Conservation (phyloP, 2,329 filamentous ascomycete species). For the Diaporthe australafricana region DNA sequence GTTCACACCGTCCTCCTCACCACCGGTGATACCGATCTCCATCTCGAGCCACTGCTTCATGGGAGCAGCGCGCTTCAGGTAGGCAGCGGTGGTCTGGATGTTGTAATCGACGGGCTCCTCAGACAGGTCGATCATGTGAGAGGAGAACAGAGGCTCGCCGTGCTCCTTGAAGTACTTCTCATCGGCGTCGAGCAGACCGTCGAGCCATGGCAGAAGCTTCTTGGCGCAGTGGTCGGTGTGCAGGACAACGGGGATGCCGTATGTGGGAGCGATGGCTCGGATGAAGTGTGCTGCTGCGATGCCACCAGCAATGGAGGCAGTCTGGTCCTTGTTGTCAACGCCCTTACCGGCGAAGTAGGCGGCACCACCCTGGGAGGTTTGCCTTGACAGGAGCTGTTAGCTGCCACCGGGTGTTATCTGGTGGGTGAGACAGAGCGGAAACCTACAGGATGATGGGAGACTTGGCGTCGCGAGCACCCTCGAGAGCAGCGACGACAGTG, state of each 20-base stretch:
- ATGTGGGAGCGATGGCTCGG: slow-evolving; percentile 85
- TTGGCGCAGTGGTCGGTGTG: slow-evolving; percentile 99
- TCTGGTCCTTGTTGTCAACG: slow-evolving; percentile 83
- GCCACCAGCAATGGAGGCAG: slow-evolving; percentile 88
- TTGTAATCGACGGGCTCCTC: slow-evolving; percentile 93
- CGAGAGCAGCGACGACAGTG: slow-evolving; percentile 80
- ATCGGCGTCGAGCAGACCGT: slow-evolving; percentile 94
- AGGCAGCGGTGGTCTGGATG: slow-evolving; percentile 90
- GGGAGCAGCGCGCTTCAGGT: slow-evolving; percentile 92
- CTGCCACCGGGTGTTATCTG: background rate
- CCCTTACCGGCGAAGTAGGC: slow-evolving; percentile 95
- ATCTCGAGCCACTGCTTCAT: slow-evolving; percentile 99
- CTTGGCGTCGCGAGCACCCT: slow-evolving; percentile 94
- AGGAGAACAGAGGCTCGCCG: slow-evolving; percentile 92
- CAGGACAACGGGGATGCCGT: slow-evolving; percentile 91
- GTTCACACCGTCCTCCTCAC: slow-evolving; percentile 98
- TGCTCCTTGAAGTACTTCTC: slow-evolving; percentile 95
- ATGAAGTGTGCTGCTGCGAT: slow-evolving; percentile 94
- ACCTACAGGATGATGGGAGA: slow-evolving; percentile 82
- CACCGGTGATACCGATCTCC: slow-evolving; percentile 94
- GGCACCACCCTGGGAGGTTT: slow-evolving; percentile 92
- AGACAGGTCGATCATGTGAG: slow-evolving; percentile 98
- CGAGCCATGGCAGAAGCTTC: slow-evolving; percentile 98
- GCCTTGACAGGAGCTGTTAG: slow-evolving; percentile 48
- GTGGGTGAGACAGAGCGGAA: background rate